Percentiles rank a stretch among this genome's conserved stretches.
phyloP scores from a whole-genome alignment of 129 eudicot species.

The Pittosporum tobira region DNA sequence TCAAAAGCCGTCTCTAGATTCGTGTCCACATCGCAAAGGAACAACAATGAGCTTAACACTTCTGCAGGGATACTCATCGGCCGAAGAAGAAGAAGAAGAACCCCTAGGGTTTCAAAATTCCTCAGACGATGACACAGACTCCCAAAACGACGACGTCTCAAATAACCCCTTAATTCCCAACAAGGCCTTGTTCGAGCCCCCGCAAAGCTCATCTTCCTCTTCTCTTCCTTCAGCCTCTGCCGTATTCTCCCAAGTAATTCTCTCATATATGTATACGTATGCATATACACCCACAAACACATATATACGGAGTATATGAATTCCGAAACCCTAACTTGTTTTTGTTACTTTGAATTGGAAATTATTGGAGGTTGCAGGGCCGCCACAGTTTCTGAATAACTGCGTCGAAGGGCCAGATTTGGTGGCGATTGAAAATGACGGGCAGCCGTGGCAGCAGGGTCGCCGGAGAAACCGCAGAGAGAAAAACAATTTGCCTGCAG shows the following conservation, averaged over 20 bases:
- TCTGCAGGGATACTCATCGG: conserved; percentile 78
- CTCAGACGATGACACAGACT: conserved; percentile 24
- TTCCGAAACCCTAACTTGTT: not conserved
- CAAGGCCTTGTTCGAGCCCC: conserved; percentile 46
- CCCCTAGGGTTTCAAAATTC: conserved; percentile 10
- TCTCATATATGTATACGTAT: not conserved
- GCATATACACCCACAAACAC: no score
- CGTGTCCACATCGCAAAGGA: not conserved
- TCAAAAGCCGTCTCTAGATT: no score
- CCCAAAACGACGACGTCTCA: conserved; percentile 16
- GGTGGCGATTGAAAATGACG: conserved; percentile 36
- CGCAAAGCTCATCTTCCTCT: conserved; percentile 40
- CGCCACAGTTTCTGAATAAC: conserved; percentile 85
- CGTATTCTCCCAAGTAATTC: conserved; percentile 72
- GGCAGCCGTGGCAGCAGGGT: conserved; percentile 49
- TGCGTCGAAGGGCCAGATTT: conserved; percentile 40
- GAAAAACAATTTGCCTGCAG: conserved; percentile 64
- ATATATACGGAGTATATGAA: no score
- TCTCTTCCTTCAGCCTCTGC: conserved; percentile 79
- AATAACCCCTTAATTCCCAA: conserved; percentile 12
- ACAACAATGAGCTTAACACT: conserved; percentile 73
- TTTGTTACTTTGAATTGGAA: not conserved
- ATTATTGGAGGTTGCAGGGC: conserved; percentile 71
- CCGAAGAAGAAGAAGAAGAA: conserved; percentile 54
- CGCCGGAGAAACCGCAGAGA: conserved; percentile 51